These are phyloP conservation scores for Fennellomyces sp. DNA, from an alignment of 371 early-diverging fungal species.

Conservation along the genomic window DNA sequence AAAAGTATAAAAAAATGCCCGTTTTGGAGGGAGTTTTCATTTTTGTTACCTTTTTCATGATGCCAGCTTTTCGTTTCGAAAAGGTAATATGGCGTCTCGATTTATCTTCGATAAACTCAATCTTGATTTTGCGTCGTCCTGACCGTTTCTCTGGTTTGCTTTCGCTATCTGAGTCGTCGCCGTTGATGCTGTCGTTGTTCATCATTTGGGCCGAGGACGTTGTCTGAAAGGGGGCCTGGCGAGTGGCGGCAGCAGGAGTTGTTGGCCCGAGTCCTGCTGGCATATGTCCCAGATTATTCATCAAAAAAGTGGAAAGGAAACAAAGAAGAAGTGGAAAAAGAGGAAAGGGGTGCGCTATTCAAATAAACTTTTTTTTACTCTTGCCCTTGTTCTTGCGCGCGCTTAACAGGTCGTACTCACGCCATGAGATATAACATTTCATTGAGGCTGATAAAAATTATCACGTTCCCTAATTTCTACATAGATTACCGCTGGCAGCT, in stretches of 20 bases:
- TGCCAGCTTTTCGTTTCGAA: constrained; percentile 95
- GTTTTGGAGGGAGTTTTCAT: neutral
- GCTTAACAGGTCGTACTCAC: neutral
- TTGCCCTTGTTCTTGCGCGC: neutral
- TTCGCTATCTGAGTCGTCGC: constrained; percentile 21
- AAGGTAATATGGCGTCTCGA: constrained; percentile 95
- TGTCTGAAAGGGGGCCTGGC: neutral
- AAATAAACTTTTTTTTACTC: constrained; percentile 2
- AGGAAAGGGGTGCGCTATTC: neutral
- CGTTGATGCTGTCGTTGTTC: constrained; percentile 5
- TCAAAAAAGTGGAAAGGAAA: neutral
- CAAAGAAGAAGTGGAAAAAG: neutral
- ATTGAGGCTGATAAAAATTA: constrained; percentile 1
- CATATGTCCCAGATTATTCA: constrained; percentile 1
- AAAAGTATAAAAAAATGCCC: neutral
- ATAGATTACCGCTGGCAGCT: neutral
- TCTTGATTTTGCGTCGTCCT: constrained; percentile 90
- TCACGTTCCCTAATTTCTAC: constrained; percentile 1
- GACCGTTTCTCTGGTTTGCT: constrained; percentile 51
- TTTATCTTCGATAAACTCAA: constrained; percentile 94
- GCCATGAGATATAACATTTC: neutral
- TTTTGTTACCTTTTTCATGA: constrained; percentile 91
- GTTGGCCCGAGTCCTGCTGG: neutral
- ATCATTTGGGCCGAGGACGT: neutral
- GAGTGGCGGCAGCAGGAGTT: neutral